Conservation (phyloP, 345 rosid genomes). For the Moricandia moricandioides region DNA sequence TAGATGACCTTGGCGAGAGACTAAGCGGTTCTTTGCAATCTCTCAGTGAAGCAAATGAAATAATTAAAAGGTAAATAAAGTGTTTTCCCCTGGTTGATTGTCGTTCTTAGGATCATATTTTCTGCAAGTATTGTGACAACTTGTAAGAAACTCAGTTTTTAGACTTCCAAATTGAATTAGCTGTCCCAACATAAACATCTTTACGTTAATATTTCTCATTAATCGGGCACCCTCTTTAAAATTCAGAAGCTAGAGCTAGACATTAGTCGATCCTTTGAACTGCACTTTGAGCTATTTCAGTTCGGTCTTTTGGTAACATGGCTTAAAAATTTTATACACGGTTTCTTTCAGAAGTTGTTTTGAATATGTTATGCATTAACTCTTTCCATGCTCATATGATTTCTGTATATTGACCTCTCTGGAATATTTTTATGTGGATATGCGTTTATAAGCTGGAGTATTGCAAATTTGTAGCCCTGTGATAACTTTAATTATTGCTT, state of each 20-base stretch:
- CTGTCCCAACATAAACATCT: neutral
- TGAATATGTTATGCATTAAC: neutral
- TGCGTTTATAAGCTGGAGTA: neutral
- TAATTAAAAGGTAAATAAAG: conserved; percentile 59
- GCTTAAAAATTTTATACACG: neutral
- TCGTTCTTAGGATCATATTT: conserved; percentile 2
- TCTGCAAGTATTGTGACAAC: conserved; percentile 9
- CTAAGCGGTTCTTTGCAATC: conserved; percentile 80
- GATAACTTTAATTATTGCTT: conserved; percentile 7
- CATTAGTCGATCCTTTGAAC: neutral
- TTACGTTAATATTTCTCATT: neutral
- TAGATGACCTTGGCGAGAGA: conserved; percentile 80
- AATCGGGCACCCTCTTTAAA: neutral
- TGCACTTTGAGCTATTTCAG: neutral
- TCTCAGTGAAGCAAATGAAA: conserved; percentile 80
- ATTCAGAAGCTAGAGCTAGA: neutral
- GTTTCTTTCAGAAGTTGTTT: neutral
- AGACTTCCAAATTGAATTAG: neutral
- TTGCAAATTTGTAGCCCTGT: neutral
- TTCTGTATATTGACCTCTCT: neutral
- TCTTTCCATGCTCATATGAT: conserved; percentile 2
- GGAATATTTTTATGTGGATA: neutral
- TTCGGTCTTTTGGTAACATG: neutral
- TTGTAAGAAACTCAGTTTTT: neutral
- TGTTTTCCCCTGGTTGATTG: neutral